Evolutionary conservation across 2,329 filamentous ascomycete species (phyloP).

Genomic region (Monilinia polystroma): DNA sequence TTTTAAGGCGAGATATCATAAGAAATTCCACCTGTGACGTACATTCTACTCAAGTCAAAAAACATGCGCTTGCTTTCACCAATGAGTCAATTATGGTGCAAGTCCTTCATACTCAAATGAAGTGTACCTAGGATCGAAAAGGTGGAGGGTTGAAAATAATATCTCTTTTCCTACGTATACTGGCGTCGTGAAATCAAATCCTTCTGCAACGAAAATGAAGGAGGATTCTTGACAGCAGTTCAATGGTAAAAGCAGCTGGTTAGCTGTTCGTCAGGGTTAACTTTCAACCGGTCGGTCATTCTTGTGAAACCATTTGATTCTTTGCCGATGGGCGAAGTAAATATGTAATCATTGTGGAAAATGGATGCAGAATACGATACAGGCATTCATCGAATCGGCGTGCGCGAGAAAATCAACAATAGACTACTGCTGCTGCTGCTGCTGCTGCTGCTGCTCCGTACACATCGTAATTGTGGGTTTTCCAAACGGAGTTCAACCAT

Average conservation of each 20-base stretch:
- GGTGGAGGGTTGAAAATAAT: not conserved
- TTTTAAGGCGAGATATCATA: not conserved
- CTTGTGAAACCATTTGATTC: not conserved
- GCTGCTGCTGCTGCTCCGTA: no score
- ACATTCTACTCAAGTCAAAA: no score
- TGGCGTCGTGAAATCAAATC: constrained; percentile 6
- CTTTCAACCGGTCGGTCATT: constrained; percentile 1
- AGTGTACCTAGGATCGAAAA: not conserved
- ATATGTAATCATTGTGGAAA: not conserved
- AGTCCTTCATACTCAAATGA: no score
- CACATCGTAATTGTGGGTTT: constrained; percentile 16
- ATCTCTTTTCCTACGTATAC: not conserved
- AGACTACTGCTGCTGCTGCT: not conserved
- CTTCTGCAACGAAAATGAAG: not conserved
- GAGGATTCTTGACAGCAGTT: not conserved
- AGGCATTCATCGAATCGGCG: constrained; percentile 10
- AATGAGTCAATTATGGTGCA: not conserved
- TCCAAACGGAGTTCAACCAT: not conserved
- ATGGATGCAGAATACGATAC: constrained; percentile 7
- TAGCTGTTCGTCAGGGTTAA: not conserved
- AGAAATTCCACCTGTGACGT: no score
- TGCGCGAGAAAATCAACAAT: not conserved
- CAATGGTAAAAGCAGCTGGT: not conserved
- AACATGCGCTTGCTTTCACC: no score
- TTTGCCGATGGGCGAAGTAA: not conserved